Evolutionary conservation across 179 eudicot genomes (phyloP), one percentile per base, ranked within the genome.

Genomic region (Sideroxylon spinosum): DNA sequence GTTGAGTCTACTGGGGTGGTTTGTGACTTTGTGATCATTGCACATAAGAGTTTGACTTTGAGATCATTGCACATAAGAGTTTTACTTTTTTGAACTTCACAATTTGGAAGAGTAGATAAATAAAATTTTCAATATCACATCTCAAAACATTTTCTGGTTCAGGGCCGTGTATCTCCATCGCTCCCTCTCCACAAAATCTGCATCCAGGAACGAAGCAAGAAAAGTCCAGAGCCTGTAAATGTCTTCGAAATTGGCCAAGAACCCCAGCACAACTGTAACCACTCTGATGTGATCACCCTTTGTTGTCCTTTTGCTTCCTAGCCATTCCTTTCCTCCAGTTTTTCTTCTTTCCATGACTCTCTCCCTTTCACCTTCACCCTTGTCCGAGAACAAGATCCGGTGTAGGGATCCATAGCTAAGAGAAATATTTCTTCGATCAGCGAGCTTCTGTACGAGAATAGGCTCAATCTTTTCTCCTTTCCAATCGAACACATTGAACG

Each of bases 101-200:
- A 76, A 26, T 17, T 19, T 25, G 56, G 19, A 75, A 11, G 44
- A 61, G 62, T 9, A 3, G 6, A 14, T 46, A 12, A 20, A 29
- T 28, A 14, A 52, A 19, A 10, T 20, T 9, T 2, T 19, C 19
- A 55, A n/a, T 64, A 71, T 86, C 82, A 92, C 17, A 88, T 75
- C 78, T 94, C 94, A 14, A 94, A 3, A 57, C 13, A 90, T 90
- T 65, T 87, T 88, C 73, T 93, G 93, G 82, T 95, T 88, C 17
- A 93, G 87, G 37, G 98, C 90, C 12, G 92, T 87, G 87, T 90
- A 95, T 79, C 98, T 86, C 98, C 98, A 95, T 76, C 97, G 81
- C 82, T 95, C 98, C 88, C 91, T 95, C 91, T 95, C 98, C 49
- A 95, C 97, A 81, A 90, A 95, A 32, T 95, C 98, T 17, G 98